Evolutionary conservation across 1,139 yeast genomes (phyloP), one percentile per base, ranked within the genome.

Genomic region (Kurtzmaniella quercitrusa): DNA sequence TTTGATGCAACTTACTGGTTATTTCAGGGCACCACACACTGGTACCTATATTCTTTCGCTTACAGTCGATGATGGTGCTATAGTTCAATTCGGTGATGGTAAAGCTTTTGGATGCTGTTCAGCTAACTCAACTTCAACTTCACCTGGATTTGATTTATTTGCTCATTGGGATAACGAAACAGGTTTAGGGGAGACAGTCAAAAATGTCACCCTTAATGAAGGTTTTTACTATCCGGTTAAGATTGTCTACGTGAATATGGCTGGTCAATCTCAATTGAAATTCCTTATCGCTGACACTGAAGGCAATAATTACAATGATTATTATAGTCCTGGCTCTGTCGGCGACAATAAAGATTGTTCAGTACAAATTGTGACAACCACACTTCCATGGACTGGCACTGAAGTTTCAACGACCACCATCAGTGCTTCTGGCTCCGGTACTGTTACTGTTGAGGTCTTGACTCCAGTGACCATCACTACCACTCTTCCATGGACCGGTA

Each of bases 41-140:
- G 37, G 37, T 15, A 16, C 5, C 14, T 34, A 14, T 34, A 34
- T 9, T 34, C 16, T 34, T 11, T 15, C 37, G 7, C 17, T 34
- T 16, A 16, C 7, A 5, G 21, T 12, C 7, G 66, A 62, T 49
- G 63, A 62, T 49, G 49, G 54, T 15, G 57, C 52, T 2, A 47
- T 53, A 50, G 46, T 60, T 2, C 49, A 51, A 42, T 41, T 61
- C 41, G 65, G 63, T 31, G 48, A 46, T 21, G 54, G 47, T 3
- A 51, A 49, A 40, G 65, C 60, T 3, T 58, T 60, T 33, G 53
- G 47, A 18, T 62, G 67, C 48, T 63, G 67, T 51, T 42, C 47
- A 11, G 42, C 48, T 14, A 16, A 12, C 19, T 49, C 51, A 9
- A 41, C 18, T 10, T 38, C 14, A 8, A 29, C 44, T 19, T 39